phyloP scores from a whole-genome alignment of 805 yeast genomes.

The Myxozyma kluyveri region DNA sequence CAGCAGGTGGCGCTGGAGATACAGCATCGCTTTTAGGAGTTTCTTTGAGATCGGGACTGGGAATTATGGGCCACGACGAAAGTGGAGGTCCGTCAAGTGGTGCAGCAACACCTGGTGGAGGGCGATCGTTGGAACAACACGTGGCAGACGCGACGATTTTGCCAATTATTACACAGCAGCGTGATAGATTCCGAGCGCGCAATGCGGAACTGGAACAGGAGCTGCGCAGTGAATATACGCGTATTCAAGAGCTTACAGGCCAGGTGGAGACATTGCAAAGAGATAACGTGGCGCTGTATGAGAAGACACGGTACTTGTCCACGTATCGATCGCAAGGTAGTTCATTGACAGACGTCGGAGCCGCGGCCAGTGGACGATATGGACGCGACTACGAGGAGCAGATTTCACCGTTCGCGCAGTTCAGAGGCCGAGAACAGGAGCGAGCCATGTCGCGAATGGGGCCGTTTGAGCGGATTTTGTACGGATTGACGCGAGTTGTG shows the following conservation, averaged over 20 bases:
- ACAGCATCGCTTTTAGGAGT: slow-evolving; percentile 25
- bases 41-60: slow-evolving; percentile 21
- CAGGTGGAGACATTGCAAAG: slow-evolving; percentile 63
- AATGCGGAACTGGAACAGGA: slow-evolving; percentile 84
- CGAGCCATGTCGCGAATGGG: slow-evolving; percentile 69
- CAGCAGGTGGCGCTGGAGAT: slow-evolving; percentile 22
- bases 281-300: slow-evolving; percentile 78
- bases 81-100: slow-evolving; percentile 9
- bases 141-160: slow-evolving; percentile 45
- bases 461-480: slow-evolving; percentile 74
- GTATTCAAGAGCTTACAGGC: slow-evolving; percentile 58
- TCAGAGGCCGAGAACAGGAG: slow-evolving; percentile 73
- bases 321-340: slow-evolving; percentile 29
- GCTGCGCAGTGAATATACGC: slow-evolving; percentile 54
- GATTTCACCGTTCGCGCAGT: slow-evolving; percentile 78
- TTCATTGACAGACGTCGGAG: slow-evolving; percentile 65
- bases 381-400: slow-evolving; percentile 68
- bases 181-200: slow-evolving; percentile 86
- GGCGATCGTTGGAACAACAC: slow-evolving; percentile 23
- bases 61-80: slow-evolving; percentile 11
- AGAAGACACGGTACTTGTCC: slow-evolving; percentile 48
- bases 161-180: slow-evolving; percentile 88
- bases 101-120: slow-evolving; percentile 3
- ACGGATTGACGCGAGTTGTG: slow-evolving; percentile 68
- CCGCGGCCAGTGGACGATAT: slow-evolving; percentile 52